Evolutionary conservation across 495 filamentous ascomycete species (phyloP).

Genomic region (Hypoxylon crocopeplum): DNA sequence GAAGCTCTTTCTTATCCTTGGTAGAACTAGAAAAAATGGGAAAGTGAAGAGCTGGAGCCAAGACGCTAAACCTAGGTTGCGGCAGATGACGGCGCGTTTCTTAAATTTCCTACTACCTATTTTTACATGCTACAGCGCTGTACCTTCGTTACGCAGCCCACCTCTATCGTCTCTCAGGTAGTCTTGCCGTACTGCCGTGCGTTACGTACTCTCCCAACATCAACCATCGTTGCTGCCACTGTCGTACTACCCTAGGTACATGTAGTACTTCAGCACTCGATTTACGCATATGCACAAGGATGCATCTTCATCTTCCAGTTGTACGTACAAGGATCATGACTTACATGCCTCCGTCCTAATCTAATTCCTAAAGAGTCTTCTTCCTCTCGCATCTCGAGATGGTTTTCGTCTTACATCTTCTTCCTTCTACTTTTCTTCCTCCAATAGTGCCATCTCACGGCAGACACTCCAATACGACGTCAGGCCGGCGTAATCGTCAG

Average conservation of each 20-base stretch:
- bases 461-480: conserved; percentile 34
- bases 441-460: conserved; percentile 29
- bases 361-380: conserved; percentile 17
- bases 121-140: conserved; percentile 32
- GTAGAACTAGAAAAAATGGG: conserved; percentile 27
- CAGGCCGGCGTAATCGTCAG: conserved; percentile 28
- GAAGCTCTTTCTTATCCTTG: conserved; percentile 28
- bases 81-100: conserved; percentile 37
- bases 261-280: neutral
- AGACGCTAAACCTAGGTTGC: conserved; percentile 29
- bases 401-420: conserved; percentile 32
- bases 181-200: neutral
- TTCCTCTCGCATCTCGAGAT: conserved; percentile 29
- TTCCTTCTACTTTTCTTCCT: neutral
- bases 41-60: conserved; percentile 30
- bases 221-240: too few relatives aligned
- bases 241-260: neutral
- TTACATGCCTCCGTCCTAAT: conserved; percentile 34
- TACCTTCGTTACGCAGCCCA: conserved; percentile 5
- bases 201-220: too few relatives aligned
- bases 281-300: conserved; percentile 13
- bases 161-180: conserved; percentile 4
- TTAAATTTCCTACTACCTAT: conserved; percentile 36
- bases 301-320: neutral
- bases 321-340: too few relatives aligned